These are phyloP conservation scores for Boehmeria nivea DNA, from an alignment of 306 rosid genomes.

Conservation along the genomic window DNA sequence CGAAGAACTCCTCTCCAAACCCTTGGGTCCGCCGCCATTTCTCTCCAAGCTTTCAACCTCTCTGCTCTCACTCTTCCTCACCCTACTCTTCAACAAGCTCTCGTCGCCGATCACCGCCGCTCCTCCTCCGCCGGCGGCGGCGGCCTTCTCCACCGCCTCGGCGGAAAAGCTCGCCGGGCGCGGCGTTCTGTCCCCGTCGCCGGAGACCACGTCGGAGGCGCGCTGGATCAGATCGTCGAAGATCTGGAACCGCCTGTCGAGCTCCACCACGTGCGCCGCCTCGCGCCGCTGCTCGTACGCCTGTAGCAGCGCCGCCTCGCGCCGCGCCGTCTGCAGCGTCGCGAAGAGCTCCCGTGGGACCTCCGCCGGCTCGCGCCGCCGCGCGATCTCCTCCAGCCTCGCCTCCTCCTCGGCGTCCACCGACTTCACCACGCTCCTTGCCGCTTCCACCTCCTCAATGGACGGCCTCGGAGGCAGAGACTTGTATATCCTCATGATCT, in stretches of 20 bases:
- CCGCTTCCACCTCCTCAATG: conserved; percentile 75
- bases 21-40: conserved; percentile 14
- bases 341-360: conserved; percentile 62
- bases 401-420: conserved; percentile 50
- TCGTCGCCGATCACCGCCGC: conserved; percentile 27
- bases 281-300: conserved; percentile 57
- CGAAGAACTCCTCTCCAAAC: conserved; percentile 32
- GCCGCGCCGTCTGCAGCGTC: conserved; percentile 50
- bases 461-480: conserved; percentile 87
- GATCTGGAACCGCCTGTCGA: conserved; percentile 50
- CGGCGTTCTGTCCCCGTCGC: conserved; percentile 28
- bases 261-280: conserved; percentile 50
- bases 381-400: conserved; percentile 55
- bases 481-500: conserved; percentile 49
- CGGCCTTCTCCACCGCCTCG: conserved; percentile 25
- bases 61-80: background rate
- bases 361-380: conserved; percentile 28
- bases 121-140: conserved; percentile 11
- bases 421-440: conserved; percentile 49
- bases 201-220: conserved; percentile 61
- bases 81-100: conserved; percentile 22
- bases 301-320: conserved; percentile 47
- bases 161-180: background rate
- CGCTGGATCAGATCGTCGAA: conserved; percentile 73
- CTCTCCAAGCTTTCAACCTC: conserved; percentile 26